Evolutionary conservation across 441 rosid species (phyloP).

Genomic region (Syzygium syzygioides): DNA sequence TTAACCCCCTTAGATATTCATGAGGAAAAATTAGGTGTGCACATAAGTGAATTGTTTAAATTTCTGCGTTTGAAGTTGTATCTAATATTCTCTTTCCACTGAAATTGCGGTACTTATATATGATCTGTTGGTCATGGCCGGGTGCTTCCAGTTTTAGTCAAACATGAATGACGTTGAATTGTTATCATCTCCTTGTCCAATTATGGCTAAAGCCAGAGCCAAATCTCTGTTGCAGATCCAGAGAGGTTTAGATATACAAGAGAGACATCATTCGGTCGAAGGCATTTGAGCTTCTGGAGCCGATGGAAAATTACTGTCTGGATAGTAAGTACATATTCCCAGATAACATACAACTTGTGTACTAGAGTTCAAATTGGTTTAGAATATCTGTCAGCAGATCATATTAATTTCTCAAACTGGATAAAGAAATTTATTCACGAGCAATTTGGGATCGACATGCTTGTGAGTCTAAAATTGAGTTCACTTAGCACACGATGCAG

Average conservation of each 20-base stretch:
- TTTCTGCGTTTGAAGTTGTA: neutral
- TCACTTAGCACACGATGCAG: neutral
- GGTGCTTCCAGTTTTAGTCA: neutral
- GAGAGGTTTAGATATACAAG: neutral
- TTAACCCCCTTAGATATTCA: neutral
- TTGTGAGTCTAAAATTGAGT: neutral
- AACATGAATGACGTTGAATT: neutral
- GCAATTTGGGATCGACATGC: neutral
- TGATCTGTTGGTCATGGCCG: neutral
- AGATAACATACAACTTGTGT: neutral
- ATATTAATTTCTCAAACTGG: neutral
- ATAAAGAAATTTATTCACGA: neutral
- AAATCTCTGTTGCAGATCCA: slow-evolving; percentile 1
- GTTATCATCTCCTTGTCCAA: neutral
- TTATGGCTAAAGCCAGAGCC: neutral
- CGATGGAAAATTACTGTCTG: neutral
- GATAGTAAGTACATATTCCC: neutral
- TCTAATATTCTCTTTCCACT: neutral
- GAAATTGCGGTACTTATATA: neutral
- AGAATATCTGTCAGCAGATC: neutral
- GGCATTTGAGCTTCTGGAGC: neutral
- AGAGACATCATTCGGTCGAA: neutral
- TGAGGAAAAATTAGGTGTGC: neutral
- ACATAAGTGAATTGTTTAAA: neutral
- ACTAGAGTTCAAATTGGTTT: neutral